Base-by-base conservation (phyloP, 495 filamentous ascomycete genomes). In the Penicillium pulvis region DNA sequence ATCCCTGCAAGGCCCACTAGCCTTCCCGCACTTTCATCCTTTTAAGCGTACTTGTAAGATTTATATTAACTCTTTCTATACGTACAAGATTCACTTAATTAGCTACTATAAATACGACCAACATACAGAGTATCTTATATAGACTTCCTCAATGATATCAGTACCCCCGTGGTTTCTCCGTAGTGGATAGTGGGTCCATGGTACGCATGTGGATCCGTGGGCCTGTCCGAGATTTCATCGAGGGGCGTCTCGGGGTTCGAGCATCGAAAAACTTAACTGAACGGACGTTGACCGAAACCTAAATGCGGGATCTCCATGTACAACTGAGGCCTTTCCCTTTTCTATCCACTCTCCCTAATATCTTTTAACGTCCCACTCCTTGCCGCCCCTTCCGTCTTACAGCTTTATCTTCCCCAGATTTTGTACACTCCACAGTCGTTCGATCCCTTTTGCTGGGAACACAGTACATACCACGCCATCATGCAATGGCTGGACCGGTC, bases 401-500 rank as follows among this genome's bases (percentile, higher is more conserved):
- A 31, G 55, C 52, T 47, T 52, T 47, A 59, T 47, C 51, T 57
- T 68, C 63, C 60, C 61, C 61, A 52, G 51, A 56, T 51, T 16
- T 11, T 16, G 19, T 19, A 24, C 30, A 12, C 39, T 56, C 58
- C 55, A 60, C 51, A 46, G 24, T n/a, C 41, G 24, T n/a, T 26
- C 30, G 31, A 41, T 55, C 51, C 43, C 26, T 39, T 51, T 36
- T 2, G 11, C 24, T 10, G 26, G 24, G 26, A 49, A 42, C 16
- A 45, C 51, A 28, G 4, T 28, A 23, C 28, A 28, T 28, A 28
- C 28, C 0, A 28, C 45, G 56, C 56, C 50, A 68, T 60, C 64
- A 75, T 73, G 71, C 56, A 52, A 62, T 66, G 58, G 70, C 50
- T 68, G 56, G 69, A 70, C 43, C 58, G 62, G 57, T 73, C 71